These are phyloP conservation scores for Nannochloropsis salina DNA, from an alignment of 108 stramenopile species.

Conservation along the genomic window DNA sequence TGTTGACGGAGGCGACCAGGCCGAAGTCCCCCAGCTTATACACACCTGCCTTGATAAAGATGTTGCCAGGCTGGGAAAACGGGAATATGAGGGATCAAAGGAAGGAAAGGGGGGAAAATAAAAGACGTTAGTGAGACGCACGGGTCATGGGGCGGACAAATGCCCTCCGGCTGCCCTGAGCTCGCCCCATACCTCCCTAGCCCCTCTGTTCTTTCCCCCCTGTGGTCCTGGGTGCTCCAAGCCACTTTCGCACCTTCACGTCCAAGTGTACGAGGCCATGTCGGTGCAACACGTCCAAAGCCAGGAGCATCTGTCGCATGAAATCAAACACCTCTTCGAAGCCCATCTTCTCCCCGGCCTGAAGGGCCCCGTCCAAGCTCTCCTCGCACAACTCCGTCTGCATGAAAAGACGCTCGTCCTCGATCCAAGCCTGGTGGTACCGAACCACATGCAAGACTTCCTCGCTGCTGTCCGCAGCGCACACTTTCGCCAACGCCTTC, in stretches of 20 bases:
- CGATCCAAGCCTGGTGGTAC: conserved; percentile 55
- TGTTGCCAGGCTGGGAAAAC: conserved; percentile 65
- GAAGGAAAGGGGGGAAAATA: neutral
- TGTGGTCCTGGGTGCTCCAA: no score
- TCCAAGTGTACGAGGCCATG: conserved; percentile 81
- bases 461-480: conserved; percentile 21
- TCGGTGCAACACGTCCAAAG: conserved; percentile 73
- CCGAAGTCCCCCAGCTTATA: conserved; percentile 92
- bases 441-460: conserved; percentile 47
- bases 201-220: neutral
- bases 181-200: neutral
- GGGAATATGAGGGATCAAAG: neutral
- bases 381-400: conserved; percentile 57
- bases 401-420: conserved; percentile 54
- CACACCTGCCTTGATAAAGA: conserved; percentile 80
- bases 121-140: no score
- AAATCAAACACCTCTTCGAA: conserved; percentile 35
- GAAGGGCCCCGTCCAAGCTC: conserved; percentile 45
- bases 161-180: neutral
- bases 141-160: no score
- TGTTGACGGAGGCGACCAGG: conserved; percentile 63
- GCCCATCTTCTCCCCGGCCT: conserved; percentile 28
- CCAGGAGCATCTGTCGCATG: conserved; percentile 72
- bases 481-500: conserved; percentile 50
- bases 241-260: conserved; percentile 60